Evolutionary conservation across 164 flowering plant species (phyloP).

Genomic region (Chloranthus sessilifolius): DNA sequence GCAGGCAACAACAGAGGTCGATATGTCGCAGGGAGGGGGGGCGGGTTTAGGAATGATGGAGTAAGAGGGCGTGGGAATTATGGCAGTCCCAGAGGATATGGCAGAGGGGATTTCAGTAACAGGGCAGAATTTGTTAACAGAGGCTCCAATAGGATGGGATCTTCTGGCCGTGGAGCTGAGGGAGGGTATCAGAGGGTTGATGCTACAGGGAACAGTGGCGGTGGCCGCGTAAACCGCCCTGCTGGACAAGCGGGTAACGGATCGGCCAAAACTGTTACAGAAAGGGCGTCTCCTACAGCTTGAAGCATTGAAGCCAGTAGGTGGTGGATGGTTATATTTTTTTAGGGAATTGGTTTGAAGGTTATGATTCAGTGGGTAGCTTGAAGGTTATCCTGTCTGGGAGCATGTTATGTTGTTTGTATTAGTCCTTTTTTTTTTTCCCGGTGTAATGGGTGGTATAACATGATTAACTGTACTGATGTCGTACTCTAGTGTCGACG

Average conservation of each 20-base stretch:
- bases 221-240: slow-evolving; percentile 37
- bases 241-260: slow-evolving; percentile 22
- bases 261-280: slow-evolving; percentile 28
- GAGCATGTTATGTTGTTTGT: too few species aligned
- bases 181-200: slow-evolving; percentile 40
- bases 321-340: background rate
- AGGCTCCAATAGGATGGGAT: slow-evolving; percentile 29
- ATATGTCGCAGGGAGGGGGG: slow-evolving; percentile 34
- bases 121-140: slow-evolving; percentile 36
- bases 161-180: slow-evolving; percentile 35
- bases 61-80: slow-evolving; percentile 49
- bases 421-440: too few species aligned
- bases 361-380: too few species aligned
- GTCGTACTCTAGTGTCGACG: too few species aligned
- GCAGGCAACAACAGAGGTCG: slow-evolving; percentile 44
- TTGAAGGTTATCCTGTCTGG: too few species aligned
- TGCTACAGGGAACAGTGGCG: slow-evolving; percentile 7
- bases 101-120: slow-evolving; percentile 33
- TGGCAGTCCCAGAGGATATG: slow-evolving; percentile 31
- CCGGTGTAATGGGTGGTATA: too few species aligned
- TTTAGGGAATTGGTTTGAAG: too few species aligned
- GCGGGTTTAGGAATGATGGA: slow-evolving; percentile 49
- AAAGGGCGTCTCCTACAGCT: slow-evolving; percentile 38
- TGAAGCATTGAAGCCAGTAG: slow-evolving; percentile 23
- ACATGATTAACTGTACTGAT: too few species aligned